Conservation (phyloP, 305 asterid genomes). For the Euphrasia arctica region DNA sequence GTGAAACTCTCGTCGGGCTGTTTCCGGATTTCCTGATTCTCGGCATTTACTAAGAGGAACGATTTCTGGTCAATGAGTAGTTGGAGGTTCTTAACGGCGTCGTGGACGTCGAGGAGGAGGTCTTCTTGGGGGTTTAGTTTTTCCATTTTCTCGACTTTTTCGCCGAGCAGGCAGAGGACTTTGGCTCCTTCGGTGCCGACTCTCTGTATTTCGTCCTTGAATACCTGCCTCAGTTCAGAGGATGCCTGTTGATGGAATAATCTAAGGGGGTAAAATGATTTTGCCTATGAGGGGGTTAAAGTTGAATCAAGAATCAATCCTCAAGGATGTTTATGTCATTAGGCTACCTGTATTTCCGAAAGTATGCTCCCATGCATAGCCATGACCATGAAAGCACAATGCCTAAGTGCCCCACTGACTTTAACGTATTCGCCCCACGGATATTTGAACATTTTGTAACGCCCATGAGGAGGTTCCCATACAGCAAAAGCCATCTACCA, state of each 20-base stretch:
- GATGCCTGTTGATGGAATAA: slow-evolving; percentile 53
- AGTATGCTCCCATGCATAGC: slow-evolving; percentile 91
- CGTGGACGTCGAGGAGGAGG: slow-evolving; percentile 57
- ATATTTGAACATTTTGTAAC: slow-evolving; percentile 69
- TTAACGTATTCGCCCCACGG: slow-evolving; percentile 80
- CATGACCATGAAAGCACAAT: slow-evolving; percentile 90
- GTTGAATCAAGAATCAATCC: neutral
- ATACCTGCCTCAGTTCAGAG: slow-evolving; percentile 67
- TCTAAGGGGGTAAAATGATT: too few species aligned
- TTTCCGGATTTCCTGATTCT: slow-evolving; percentile 59
- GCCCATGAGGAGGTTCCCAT: slow-evolving; percentile 97
- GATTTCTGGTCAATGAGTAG: slow-evolving; percentile 72
- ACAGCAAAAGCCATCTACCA: slow-evolving; percentile 64
- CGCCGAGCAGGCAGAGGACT: slow-evolving; percentile 59
- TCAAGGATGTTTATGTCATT: neutral
- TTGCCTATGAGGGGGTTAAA: too few species aligned
- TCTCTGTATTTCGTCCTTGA: slow-evolving; percentile 58
- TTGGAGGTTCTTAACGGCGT: slow-evolving; percentile 73
- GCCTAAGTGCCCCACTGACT: slow-evolving; percentile 84
- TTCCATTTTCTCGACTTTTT: slow-evolving; percentile 90
- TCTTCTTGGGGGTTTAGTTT: slow-evolving; percentile 53
- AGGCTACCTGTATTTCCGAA: slow-evolving; percentile 70
- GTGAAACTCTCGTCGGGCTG: slow-evolving; percentile 51
- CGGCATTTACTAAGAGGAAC: slow-evolving; percentile 70
- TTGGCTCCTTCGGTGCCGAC: slow-evolving; percentile 81